Conservation (phyloP, 139 green algal species). For the Bryopsis sp. region DNA sequence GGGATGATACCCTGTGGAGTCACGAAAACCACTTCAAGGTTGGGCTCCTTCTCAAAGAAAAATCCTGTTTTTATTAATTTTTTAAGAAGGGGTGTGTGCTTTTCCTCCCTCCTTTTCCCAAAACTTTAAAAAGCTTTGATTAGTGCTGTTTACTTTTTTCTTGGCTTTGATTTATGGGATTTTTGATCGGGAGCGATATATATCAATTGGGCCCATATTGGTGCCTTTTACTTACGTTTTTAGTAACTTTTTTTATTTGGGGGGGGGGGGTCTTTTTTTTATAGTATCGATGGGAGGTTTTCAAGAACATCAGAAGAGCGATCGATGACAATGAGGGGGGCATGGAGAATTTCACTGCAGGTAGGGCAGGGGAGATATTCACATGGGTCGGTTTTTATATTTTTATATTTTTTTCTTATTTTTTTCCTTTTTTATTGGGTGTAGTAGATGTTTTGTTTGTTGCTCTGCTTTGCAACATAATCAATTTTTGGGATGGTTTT, state of each 20-base stretch:
- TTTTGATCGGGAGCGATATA: no score
- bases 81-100: neutral
- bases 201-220: no score
- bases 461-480: no score
- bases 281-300: slow-evolving; percentile 80
- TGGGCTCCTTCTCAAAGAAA: neutral
- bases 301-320: slow-evolving; percentile 57
- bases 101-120: neutral
- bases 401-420: neutral
- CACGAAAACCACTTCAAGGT: slow-evolving; percentile 81
- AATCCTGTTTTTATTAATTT: neutral
- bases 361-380: slow-evolving; percentile 13
- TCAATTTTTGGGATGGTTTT: no score
- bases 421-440: neutral
- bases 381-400: neutral
- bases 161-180: no score
- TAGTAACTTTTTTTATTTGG: no score
- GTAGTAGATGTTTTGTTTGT: neutral
- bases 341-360: slow-evolving; percentile 75
- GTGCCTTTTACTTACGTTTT: no score
- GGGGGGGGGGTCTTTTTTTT: no score
- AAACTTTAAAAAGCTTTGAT: slow-evolving; percentile 6
- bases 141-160: no score
- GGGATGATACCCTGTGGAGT: slow-evolving; percentile 70
- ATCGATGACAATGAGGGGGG: slow-evolving; percentile 84